Conservation (phyloP, 2,329 filamentous ascomycete species). For the Sporothrix luriei region DNA sequence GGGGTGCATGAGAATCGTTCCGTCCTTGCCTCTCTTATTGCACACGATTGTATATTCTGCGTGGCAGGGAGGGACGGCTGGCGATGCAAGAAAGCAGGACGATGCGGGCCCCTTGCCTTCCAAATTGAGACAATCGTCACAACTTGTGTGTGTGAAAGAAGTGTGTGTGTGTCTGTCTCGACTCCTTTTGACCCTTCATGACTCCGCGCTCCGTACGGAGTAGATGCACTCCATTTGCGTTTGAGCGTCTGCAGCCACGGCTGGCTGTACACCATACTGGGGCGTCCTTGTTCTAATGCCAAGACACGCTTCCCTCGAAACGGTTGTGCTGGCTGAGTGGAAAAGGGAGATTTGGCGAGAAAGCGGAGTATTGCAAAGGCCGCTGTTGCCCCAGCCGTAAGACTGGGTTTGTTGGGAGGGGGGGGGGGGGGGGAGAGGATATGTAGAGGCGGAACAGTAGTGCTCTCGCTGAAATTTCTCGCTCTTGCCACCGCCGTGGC, state of each 20-base stretch:
- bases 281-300: neutral
- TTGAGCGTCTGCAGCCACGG: conserved; percentile 19
- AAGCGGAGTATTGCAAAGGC: neutral
- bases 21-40: neutral
- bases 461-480: neutral
- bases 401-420: neutral
- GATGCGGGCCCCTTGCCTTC: neutral
- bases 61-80: conserved; percentile 13
- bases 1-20: conserved; percentile 20
- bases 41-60: neutral
- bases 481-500: conserved; percentile 1
- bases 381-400: neutral
- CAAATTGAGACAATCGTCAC: neutral
- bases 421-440: neutral
- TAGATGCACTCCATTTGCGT: neutral
- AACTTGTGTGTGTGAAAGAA: neutral
- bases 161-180: neutral
- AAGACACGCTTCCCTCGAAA: neutral
- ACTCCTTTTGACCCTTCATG: no score
- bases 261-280: neutral
- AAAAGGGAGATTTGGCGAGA: neutral
- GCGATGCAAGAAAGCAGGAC: neutral
- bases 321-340: neutral
- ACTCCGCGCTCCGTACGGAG: neutral
- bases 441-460: conserved; percentile 27